A percentile compares a stretch with the other conserved stretches of the same genome.
Conservation (phyloP, 805 yeast species). For the Huiozyma naganishii region DNA sequence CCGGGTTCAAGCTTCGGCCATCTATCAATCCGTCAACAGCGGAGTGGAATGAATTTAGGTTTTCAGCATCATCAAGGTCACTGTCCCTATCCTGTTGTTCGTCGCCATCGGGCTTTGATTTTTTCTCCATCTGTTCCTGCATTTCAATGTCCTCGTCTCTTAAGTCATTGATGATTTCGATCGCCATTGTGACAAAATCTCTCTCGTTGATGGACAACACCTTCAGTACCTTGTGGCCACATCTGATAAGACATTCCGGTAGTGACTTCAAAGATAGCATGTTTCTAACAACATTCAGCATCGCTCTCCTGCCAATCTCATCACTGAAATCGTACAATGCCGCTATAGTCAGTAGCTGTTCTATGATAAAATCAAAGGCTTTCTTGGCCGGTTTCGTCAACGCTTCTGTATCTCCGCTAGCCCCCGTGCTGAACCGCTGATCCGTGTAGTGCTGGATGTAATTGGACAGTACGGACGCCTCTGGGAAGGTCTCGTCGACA, state of each 20-base stretch:
- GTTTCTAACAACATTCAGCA: conserved; percentile 49
- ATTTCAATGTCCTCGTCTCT: conserved; percentile 49
- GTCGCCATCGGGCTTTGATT: conserved; percentile 9
- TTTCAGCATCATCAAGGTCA: conserved; percentile 25
- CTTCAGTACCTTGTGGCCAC: conserved; percentile 53
- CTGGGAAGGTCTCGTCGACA: conserved; percentile 67
- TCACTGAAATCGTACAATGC: conserved; percentile 76
- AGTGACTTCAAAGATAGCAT: conserved; percentile 49
- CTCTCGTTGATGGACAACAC: conserved; percentile 67
- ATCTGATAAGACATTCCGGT: conserved; percentile 41
- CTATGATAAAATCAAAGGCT: conserved; percentile 62
- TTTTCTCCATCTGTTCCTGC: conserved; percentile 24
- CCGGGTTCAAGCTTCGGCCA: conserved; percentile 9
- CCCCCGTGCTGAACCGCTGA: conserved; percentile 26
- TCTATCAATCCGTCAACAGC: conserved; percentile 32
- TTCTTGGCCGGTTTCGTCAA: conserved; percentile 34
- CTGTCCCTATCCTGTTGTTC: conserved; percentile 10
- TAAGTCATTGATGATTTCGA: conserved; percentile 80
- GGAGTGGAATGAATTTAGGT: conserved; percentile 37
- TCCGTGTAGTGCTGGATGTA: conserved; percentile 46
- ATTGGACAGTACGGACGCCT: conserved; percentile 58
- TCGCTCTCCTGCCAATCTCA: conserved; percentile 77
- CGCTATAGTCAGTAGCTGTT: conserved; percentile 60
- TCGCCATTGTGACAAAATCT: conserved; percentile 73
- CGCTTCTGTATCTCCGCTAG: conserved; percentile 7